Percentiles rank a stretch among this genome's conserved stretches.
Conservation (phyloP, 2,329 filamentous ascomycete genomes). For the Aspergillus clavatus region DNA sequence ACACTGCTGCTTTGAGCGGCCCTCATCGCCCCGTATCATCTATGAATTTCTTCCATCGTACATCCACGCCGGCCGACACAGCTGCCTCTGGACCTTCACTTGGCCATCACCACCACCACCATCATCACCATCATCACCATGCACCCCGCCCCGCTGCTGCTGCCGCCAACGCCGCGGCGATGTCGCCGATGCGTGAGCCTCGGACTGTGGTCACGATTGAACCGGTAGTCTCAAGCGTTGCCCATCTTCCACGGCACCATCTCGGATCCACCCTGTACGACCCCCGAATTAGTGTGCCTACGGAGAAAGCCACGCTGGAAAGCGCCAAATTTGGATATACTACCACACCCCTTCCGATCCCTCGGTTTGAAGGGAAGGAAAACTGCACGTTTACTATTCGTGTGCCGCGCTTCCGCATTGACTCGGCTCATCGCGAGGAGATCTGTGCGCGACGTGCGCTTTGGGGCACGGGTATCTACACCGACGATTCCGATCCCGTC, state of each 20-base stretch:
- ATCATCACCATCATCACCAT: slow-evolving; percentile 27
- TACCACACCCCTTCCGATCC: slow-evolving; percentile 65
- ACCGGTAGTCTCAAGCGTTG: slow-evolving; percentile 66
- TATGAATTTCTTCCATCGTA: slow-evolving; percentile 26
- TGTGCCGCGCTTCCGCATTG: slow-evolving; percentile 74
- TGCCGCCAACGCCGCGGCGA: slow-evolving; percentile 17
- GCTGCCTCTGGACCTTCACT: slow-evolving; percentile 9
- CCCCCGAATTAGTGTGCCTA: slow-evolving; percentile 54
- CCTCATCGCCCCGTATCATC: slow-evolving; percentile 24
- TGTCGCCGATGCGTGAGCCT: slow-evolving; percentile 49
- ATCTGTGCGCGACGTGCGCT: slow-evolving; percentile 75
- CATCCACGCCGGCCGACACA: slow-evolving; percentile 26
- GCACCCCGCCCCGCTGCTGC: slow-evolving; percentile 23
- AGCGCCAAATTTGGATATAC: slow-evolving; percentile 55
- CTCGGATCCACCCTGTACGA: slow-evolving; percentile 81
- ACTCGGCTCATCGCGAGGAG: slow-evolving; percentile 66
- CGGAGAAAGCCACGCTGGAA: slow-evolving; percentile 35
- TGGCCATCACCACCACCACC: slow-evolving; percentile 39
- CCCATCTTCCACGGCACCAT: slow-evolving; percentile 67
- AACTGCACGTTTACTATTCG: slow-evolving; percentile 90
- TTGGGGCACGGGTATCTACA: slow-evolving; percentile 94
- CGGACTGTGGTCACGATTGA: slow-evolving; percentile 65
- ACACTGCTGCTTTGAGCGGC: slow-evolving; percentile 24
- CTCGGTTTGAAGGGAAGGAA: slow-evolving; percentile 69
- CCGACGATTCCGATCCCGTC: slow-evolving; percentile 89